Base-by-base conservation (phyloP, 495 filamentous ascomycete species). In the Xylaria bambusicola region DNA sequence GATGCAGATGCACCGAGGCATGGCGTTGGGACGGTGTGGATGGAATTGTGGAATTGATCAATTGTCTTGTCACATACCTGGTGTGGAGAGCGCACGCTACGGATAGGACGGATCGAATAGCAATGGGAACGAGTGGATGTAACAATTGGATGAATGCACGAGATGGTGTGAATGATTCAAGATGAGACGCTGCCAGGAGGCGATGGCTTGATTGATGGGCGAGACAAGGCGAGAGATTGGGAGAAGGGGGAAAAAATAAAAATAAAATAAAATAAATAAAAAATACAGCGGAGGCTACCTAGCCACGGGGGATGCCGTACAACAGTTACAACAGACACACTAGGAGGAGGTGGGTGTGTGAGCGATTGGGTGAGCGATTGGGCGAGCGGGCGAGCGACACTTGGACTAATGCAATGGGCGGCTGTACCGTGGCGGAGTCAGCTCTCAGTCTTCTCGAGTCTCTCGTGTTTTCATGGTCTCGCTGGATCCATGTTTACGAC, bases 401-500 rank as follows among this genome's bases (percentile, higher is more conserved):
- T 23, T 26, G 18, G n/a, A 17, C 50, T 41, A 53, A 41, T 53
- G 50, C 35, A 53, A 41, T 23, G 50, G 36, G n/a, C 36, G 23
- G 50, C 50, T 53, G 50, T 53, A 41, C 41, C 29, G 50, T 53
- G 50, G 50, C 50, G 50, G 50, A 53, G 50, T 36, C 50, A 21
- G 29, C 33, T 15, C 29, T 33, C 29, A n/a, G 29, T 33, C 29
- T 33, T n/a, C n/a, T n/a, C n/a, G n/a, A n/a, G n/a, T n/a, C 15
- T 38, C 50, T 53, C 50, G 50, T 53, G 50, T 53, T 53, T 53
- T 23, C 35, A 35, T 38, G 3, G 36, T 53, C 29, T 52, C 31
- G 49, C 33, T 52, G 18, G 49, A 20, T 18, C 49, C 49, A 31
- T 35, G 49, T 20, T 52, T 20, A 23, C 13, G 24, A 20, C 27